These are phyloP conservation scores for Phaeoacremonium minimum DNA, from an alignment of 2,329 filamentous ascomycete species.

Conservation along the genomic window DNA sequence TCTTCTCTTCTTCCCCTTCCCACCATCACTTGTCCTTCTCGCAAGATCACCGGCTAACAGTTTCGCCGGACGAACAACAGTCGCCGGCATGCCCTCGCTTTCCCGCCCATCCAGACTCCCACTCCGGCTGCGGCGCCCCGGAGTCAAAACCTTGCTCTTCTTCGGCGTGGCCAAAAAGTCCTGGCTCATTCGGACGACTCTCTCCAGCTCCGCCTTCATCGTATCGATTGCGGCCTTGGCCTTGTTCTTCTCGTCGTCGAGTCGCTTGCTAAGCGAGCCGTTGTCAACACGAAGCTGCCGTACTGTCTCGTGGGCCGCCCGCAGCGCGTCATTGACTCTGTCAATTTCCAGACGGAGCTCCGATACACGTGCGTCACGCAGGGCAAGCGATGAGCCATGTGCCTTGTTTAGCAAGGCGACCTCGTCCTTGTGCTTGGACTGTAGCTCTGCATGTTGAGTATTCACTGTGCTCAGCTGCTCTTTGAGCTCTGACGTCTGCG, in stretches of 20 bases:
- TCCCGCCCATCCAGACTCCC: constrained; percentile 1
- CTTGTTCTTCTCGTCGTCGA: constrained; percentile 31
- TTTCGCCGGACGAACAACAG: constrained; percentile 12
- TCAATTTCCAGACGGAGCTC: constrained; percentile 47
- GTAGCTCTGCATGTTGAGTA: constrained; percentile 22
- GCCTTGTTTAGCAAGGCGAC: constrained; percentile 27
- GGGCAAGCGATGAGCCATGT: constrained; percentile 42
- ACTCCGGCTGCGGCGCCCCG: neutral
- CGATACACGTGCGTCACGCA: constrained; percentile 43
- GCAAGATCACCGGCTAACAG: constrained; percentile 20
- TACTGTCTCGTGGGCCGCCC: constrained; percentile 41
- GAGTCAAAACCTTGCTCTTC: constrained; percentile 9
- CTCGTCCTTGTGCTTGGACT: constrained; percentile 16
- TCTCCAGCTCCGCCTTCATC: constrained; percentile 47
- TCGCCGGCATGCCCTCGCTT: constrained; percentile 7
- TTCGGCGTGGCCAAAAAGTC: constrained; percentile 32
- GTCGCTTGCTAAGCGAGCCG: constrained; percentile 24
- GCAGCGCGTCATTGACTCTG: constrained; percentile 37
- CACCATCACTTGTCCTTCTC: constrained; percentile 14
- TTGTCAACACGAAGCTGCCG: constrained; percentile 42
- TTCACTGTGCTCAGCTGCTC: constrained; percentile 31
- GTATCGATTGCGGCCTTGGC: constrained; percentile 40
- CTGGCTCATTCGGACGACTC: constrained; percentile 40
- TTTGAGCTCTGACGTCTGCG: constrained; percentile 31
- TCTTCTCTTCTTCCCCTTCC: constrained; percentile 34